Evolutionary conservation across 2,329 filamentous ascomycete species (phyloP).

Genomic region (Diaporthe destruens): DNA sequence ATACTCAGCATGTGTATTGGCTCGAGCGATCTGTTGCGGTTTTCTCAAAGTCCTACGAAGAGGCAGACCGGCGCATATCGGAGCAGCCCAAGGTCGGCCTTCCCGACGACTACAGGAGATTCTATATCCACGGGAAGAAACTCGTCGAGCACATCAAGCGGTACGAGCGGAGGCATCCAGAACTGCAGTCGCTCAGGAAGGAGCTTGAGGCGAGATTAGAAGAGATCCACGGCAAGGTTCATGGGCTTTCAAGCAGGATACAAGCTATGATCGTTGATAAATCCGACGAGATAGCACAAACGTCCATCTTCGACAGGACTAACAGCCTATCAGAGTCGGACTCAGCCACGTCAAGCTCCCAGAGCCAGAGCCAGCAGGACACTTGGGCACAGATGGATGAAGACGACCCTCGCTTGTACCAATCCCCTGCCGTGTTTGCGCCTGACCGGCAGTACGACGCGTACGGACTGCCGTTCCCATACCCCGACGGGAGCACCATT

Average conservation of each 20-base stretch:
- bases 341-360: constrained; percentile 56
- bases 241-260: constrained; percentile 56
- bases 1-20: constrained; percentile 60
- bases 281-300: constrained; percentile 49
- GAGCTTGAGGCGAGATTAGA: constrained; percentile 54
- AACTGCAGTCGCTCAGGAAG: constrained; percentile 49
- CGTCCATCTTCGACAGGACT: constrained; percentile 64
- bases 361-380: constrained; percentile 48
- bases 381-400: constrained; percentile 44
- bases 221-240: constrained; percentile 57
- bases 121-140: constrained; percentile 63
- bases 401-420: constrained; percentile 47
- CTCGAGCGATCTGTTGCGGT: constrained; percentile 61
- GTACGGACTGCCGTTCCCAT: constrained; percentile 51
- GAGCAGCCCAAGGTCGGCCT: constrained; percentile 57
- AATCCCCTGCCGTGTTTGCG: constrained; percentile 50
- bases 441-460: constrained; percentile 49
- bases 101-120: constrained; percentile 66
- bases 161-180: constrained; percentile 50
- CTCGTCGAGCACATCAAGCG: constrained; percentile 59
- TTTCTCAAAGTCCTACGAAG: constrained; percentile 63
- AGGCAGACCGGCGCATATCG: constrained; percentile 59
- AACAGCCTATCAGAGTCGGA: constrained; percentile 63
- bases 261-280: constrained; percentile 55
- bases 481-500: constrained; percentile 48